These are phyloP conservation scores for Celoporthe dispersa DNA, from an alignment of 2,329 filamentous ascomycete species.

Conservation along the genomic window DNA sequence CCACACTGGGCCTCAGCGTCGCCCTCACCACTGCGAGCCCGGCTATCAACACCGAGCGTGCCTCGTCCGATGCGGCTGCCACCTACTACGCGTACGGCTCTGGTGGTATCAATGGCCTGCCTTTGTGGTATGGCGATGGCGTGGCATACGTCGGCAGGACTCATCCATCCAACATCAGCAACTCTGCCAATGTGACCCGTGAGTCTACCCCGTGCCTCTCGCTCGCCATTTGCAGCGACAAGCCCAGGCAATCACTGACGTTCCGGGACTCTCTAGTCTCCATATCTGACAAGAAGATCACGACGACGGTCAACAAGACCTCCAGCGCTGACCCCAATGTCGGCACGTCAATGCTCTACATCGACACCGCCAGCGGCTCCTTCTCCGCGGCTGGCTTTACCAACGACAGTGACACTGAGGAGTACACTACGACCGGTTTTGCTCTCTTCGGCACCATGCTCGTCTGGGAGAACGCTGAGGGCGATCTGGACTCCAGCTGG, in stretches of 20 bases:
- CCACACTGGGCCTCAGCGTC: neutral
- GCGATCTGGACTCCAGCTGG: neutral
- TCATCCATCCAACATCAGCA: neutral
- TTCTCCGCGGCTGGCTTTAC: neutral
- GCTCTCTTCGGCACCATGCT: conserved; percentile 5
- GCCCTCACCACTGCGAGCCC: neutral
- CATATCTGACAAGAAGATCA: neutral
- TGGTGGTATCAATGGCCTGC: neutral
- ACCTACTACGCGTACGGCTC: neutral
- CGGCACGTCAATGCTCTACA: neutral
- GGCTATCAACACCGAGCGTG: neutral
- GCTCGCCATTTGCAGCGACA: neutral
- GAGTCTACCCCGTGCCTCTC: neutral
- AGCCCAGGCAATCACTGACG: neutral
- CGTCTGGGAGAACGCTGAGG: neutral
- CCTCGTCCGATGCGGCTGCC: neutral
- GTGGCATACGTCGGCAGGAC: neutral
- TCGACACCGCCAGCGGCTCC: neutral
- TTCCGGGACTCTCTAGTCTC: neutral
- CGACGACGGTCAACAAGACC: neutral
- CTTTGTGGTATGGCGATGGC: conserved; percentile 7
- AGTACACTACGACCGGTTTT: neutral
- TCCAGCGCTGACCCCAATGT: neutral
- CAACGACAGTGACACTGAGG: neutral
- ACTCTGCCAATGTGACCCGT: conserved; percentile 11